phyloP scores from a whole-genome alignment of 2,329 filamentous ascomycete genomes.

The Gaeumannomyces sp. region DNA sequence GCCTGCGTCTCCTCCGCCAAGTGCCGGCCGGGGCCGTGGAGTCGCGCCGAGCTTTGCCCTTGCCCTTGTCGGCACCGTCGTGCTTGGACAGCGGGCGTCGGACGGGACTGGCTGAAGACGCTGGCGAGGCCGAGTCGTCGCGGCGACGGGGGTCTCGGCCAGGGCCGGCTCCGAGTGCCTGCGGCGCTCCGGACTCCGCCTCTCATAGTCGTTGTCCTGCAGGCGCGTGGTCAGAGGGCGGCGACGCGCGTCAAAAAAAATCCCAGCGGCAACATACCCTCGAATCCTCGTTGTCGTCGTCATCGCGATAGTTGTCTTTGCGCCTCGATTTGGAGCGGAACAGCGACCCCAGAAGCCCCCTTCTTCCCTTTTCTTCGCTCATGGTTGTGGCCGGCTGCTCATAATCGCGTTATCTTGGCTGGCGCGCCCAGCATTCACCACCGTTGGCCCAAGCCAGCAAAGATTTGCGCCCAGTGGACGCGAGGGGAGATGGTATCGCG shows the following conservation, averaged over 20 bases:
- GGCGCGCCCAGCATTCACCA: not conserved
- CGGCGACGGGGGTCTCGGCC: conserved; percentile 70
- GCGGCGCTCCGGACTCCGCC: conserved; percentile 39
- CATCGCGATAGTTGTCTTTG: not conserved
- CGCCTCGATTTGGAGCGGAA: conserved; percentile 6
- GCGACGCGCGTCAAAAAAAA: not conserved
- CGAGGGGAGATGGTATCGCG: not conserved
- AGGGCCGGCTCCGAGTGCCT: conserved; percentile 42
- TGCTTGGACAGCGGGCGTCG: not conserved
- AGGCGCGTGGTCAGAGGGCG: conserved; percentile 1
- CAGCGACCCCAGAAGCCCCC: conserved; percentile 8
- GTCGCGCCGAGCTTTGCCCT: conserved; percentile 33
- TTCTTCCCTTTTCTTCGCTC: conserved; percentile 6
- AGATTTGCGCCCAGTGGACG: not conserved
- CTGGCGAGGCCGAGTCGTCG: conserved; percentile 50
- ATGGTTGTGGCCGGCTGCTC: conserved; percentile 4
- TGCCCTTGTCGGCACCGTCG: conserved; percentile 15
- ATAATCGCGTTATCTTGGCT: not conserved
- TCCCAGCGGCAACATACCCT: not conserved
- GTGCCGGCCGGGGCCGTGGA: conserved; percentile 20
- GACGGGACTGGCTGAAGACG: not conserved
- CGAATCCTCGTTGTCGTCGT: not conserved
- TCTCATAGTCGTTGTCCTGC: not conserved
- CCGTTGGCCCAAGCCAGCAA: not conserved
- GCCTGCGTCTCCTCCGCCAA: conserved; percentile 20